Evolutionary conservation across 169 alveolate species (phyloP).

Genomic region (Cryptosporidium ryanae): DNA sequence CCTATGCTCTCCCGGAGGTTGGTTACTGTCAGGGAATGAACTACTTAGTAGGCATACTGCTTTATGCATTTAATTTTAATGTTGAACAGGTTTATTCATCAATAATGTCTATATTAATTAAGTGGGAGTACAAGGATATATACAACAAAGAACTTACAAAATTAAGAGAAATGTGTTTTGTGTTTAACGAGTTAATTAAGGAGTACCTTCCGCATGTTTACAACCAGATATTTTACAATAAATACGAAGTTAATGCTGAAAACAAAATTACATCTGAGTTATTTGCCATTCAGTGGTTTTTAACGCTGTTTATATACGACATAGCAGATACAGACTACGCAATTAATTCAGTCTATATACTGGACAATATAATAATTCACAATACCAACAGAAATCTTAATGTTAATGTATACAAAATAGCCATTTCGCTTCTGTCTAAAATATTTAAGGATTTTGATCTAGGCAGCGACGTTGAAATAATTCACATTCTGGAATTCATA

Average conservation of each 20-base stretch:
- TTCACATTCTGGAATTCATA: conserved; percentile 39
- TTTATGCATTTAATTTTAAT: conserved; percentile 40
- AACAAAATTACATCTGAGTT: conserved; percentile 48
- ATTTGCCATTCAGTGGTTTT: conserved; percentile 72
- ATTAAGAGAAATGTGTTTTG: conserved; percentile 60
- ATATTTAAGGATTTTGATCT: conserved; percentile 21
- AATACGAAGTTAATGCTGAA: conserved; percentile 25
- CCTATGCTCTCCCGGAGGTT: conserved; percentile 50
- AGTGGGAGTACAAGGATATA: conserved; percentile 66
- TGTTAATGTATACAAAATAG: conserved; percentile 43
- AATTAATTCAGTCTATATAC: conserved; percentile 23
- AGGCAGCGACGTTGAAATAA: background rate
- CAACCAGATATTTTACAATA: conserved; percentile 12
- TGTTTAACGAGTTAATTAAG: conserved; percentile 43
- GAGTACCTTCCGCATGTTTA: conserved; percentile 38
- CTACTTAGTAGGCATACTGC: conserved; percentile 43
- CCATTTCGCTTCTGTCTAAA: conserved; percentile 15
- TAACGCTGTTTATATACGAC: conserved; percentile 61
- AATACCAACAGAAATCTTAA: conserved; percentile 17
- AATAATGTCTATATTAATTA: conserved; percentile 42
- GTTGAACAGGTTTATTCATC: conserved; percentile 40
- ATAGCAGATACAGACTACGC: conserved; percentile 62
- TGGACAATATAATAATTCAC: conserved; percentile 68
- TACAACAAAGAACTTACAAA: conserved; percentile 40
- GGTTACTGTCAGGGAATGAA: conserved; percentile 75